phyloP scores from a whole-genome alignment of 108 stramenopile genomes.

The Epipyxis sp. region DNA sequence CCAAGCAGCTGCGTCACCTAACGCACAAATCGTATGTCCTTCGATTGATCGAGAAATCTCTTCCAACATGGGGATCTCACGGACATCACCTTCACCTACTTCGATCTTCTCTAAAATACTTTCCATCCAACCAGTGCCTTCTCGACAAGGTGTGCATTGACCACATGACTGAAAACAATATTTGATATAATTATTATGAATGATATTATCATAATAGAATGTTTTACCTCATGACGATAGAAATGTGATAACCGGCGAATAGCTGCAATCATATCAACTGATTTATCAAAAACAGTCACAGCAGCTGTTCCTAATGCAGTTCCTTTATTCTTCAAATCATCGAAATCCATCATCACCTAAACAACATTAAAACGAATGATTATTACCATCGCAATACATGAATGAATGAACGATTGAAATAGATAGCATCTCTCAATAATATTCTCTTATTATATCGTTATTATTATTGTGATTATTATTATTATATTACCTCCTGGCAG shows the following conservation, averaged over 20 bases:
- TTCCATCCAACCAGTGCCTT: conserved; percentile 85
- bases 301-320: conserved; percentile 98
- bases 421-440: too few relatives aligned
- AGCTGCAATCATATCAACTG: conserved; percentile 97
- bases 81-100: conserved; percentile 89
- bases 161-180: too few relatives aligned
- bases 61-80: conserved; percentile 99
- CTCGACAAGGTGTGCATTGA: conserved; percentile 99
- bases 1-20: conserved; percentile 99
- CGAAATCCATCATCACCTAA: conserved; percentile 99
- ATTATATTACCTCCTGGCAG: conserved; percentile 93
- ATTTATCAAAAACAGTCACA: conserved; percentile 98
- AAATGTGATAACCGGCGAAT: conserved; percentile 99
- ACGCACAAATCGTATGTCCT: conserved; percentile 99
- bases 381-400: too few relatives aligned
- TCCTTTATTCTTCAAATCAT: conserved; percentile 81
- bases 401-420: too few relatives aligned
- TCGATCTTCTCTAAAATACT: conserved; percentile 67
- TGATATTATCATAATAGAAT: too few relatives aligned
- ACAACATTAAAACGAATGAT: too few relatives aligned
- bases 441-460: too few relatives aligned
- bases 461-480: too few relatives aligned
- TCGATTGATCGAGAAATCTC: conserved; percentile 98
- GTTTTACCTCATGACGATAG: conserved; percentile 99
- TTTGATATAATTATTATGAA: too few relatives aligned